A percentile compares a stretch with the other conserved stretches of the same genome.
phyloP scores from a whole-genome alignment of 2,329 filamentous ascomycete genomes.

The Phoma herbarum region DNA sequence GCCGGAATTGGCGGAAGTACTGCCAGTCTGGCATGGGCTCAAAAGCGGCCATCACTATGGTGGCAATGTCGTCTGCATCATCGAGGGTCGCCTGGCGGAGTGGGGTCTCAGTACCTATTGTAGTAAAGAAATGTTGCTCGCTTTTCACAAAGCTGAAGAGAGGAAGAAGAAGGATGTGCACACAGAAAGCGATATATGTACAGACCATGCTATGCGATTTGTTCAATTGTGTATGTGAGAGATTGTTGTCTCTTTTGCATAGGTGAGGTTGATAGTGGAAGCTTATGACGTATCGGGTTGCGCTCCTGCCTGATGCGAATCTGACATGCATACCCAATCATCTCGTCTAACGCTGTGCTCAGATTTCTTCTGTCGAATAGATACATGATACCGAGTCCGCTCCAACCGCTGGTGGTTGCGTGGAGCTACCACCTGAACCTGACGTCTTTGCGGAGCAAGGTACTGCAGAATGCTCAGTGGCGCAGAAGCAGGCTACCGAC shows the following conservation, averaged over 20 bases:
- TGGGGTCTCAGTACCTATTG: not conserved
- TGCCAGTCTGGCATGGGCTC: conserved; percentile 1
- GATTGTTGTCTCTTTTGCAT: too few species aligned
- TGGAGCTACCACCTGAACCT: too few species aligned
- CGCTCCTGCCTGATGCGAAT: not conserved
- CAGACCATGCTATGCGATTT: not conserved
- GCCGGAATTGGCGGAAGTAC: not conserved
- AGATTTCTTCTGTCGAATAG: too few species aligned
- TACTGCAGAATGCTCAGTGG: too few species aligned
- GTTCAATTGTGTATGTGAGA: too few species aligned
- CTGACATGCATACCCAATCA: not conserved
- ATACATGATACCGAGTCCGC: too few species aligned
- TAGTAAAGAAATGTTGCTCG: not conserved
- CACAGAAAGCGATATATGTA: not conserved
- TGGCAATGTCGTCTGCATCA: conserved; percentile 1
- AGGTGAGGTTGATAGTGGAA: not conserved
- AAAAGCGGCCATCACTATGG: not conserved
- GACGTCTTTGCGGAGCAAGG: too few species aligned
- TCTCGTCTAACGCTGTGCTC: too few species aligned
- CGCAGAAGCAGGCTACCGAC: too few species aligned
- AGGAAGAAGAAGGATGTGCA: not conserved
- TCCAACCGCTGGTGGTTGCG: too few species aligned
- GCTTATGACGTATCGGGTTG: not conserved
- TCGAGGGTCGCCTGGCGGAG: conserved; percentile 3
- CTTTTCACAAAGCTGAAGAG: not conserved